These are phyloP conservation scores for Ustilago curta DNA, from an alignment of 1,284 basidiomycete genomes.

Conservation along the genomic window DNA sequence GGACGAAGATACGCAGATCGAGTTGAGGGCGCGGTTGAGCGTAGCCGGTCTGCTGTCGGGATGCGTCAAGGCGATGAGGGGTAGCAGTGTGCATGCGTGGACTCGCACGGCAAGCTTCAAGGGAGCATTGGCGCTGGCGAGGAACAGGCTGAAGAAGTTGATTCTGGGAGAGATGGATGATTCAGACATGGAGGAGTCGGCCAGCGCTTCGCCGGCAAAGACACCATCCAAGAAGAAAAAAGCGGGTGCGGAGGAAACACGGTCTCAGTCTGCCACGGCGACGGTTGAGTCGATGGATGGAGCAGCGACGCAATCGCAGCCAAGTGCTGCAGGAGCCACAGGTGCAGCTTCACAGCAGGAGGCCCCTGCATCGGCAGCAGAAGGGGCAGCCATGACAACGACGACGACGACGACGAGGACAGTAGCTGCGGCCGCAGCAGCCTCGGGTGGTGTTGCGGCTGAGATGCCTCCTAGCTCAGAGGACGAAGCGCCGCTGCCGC, in stretches of 20 bases:
- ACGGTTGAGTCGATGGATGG: neutral
- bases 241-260: slow-evolving; percentile 1
- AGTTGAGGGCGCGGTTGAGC: slow-evolving; percentile 39
- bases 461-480: slow-evolving; percentile 16
- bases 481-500: slow-evolving; percentile 31
- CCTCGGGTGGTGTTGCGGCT: no score
- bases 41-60: slow-evolving; percentile 39
- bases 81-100: slow-evolving; percentile 17
- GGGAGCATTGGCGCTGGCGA: slow-evolving; percentile 15
- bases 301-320: neutral
- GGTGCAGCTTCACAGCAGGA: slow-evolving; percentile 1
- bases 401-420: neutral
- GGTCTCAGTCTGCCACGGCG: no score
- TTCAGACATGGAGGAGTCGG: slow-evolving; percentile 12
- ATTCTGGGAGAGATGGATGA: slow-evolving; percentile 11
- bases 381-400: neutral
- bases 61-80: slow-evolving; percentile 50
- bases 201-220: slow-evolving; percentile 12
- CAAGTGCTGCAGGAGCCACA: neutral
- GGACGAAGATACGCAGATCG: slow-evolving; percentile 47
- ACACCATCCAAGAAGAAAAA: slow-evolving; percentile 17
- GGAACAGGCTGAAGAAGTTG: slow-evolving; percentile 7
- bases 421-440: neutral
- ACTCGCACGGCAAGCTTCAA: slow-evolving; percentile 30
- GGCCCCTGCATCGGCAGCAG: neutral